These are phyloP conservation scores for Trypanosoma platydactyli DNA, from an alignment of 208 protist genomes.

Conservation along the genomic window DNA sequence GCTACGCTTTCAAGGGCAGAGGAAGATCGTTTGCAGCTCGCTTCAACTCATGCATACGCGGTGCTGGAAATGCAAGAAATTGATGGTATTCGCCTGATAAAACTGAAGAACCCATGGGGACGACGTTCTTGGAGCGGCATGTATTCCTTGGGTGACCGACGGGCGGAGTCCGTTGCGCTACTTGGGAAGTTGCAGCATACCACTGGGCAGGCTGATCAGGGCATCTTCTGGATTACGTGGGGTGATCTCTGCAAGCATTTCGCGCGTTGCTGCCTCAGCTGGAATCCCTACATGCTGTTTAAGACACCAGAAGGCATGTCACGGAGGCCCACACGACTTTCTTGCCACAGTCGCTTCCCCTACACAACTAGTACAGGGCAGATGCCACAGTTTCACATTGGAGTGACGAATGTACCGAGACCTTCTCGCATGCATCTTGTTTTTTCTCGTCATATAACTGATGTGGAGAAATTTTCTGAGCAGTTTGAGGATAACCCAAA, in stretches of 20 bases:
- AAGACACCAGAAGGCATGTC: slow-evolving; percentile 51
- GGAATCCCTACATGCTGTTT: slow-evolving; percentile 90
- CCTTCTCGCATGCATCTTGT: slow-evolving; percentile 83
- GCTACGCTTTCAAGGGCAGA: slow-evolving; percentile 22
- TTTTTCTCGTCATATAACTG: slow-evolving; percentile 74
- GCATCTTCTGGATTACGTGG: slow-evolving; percentile 87
- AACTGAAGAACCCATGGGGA: slow-evolving; percentile 86
- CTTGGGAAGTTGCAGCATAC: slow-evolving; percentile 52
- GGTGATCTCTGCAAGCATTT: slow-evolving; percentile 68
- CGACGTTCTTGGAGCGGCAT: slow-evolving; percentile 56
- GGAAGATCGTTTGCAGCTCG: slow-evolving; percentile 41
- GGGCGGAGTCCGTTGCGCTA: slow-evolving; percentile 35
- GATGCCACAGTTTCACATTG: slow-evolving; percentile 81
- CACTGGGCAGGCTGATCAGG: slow-evolving; percentile 45
- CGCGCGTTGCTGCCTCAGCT: slow-evolving; percentile 67
- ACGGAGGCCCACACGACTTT: slow-evolving; percentile 59
- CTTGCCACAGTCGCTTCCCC: slow-evolving; percentile 63
- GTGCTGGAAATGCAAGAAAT: slow-evolving; percentile 68
- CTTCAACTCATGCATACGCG: slow-evolving; percentile 68
- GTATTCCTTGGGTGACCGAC: slow-evolving; percentile 57
- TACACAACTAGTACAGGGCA: slow-evolving; percentile 52
- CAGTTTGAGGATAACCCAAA: slow-evolving; percentile 59
- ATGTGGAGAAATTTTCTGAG: slow-evolving; percentile 58
- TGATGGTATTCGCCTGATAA: slow-evolving; percentile 44
- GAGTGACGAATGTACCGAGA: slow-evolving; percentile 48